Percentiles rank a stretch among this genome's conserved stretches.
phyloP scores from a whole-genome alignment of 1,284 basidiomycete genomes.

The Jaminaea rosea region DNA sequence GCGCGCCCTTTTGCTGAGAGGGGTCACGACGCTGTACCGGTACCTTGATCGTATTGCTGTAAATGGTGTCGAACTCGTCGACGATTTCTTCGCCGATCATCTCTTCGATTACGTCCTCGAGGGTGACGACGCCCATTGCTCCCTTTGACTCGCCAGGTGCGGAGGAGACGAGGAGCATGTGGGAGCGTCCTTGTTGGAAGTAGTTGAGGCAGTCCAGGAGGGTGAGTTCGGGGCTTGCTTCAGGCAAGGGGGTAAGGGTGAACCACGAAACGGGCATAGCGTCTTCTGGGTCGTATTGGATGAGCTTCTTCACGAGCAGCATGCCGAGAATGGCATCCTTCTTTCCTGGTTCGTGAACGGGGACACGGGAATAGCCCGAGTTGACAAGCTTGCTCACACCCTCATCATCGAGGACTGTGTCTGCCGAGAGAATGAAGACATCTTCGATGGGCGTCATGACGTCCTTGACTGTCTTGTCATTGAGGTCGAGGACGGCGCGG shows the following conservation, averaged over 20 bases:
- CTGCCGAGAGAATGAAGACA: constrained; percentile 65
- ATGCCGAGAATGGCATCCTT: constrained; percentile 74
- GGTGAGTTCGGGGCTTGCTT: constrained; percentile 73
- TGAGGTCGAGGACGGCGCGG: constrained; percentile 44
- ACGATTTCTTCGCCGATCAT: constrained; percentile 46
- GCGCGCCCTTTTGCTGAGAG: constrained; percentile 13
- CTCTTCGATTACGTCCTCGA: constrained; percentile 58
- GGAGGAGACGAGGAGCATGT: constrained; percentile 74
- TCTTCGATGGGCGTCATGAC: constrained; percentile 60
- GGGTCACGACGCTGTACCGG: constrained; percentile 4
- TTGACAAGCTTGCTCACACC: constrained; percentile 58
- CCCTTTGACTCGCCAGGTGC: constrained; percentile 73
- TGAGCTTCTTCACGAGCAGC: constrained; percentile 64
- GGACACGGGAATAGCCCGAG: constrained; percentile 82
- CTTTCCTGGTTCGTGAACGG: constrained; percentile 70
- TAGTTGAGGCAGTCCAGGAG: constrained; percentile 51
- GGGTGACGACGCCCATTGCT: constrained; percentile 52
- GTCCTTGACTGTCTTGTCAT: constrained; percentile 60
- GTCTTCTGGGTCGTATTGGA: constrained; percentile 79
- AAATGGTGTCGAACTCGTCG: constrained; percentile 44
- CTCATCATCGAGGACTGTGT: constrained; percentile 70
- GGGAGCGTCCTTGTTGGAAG: constrained; percentile 82
- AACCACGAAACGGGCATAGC: constrained; percentile 61
- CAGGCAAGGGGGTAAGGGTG: constrained; percentile 64
- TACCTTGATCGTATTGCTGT: constrained; percentile 15